phyloP scores from a whole-genome alignment of 1,139 yeast species.

The Hanseniaspora uvarum region DNA sequence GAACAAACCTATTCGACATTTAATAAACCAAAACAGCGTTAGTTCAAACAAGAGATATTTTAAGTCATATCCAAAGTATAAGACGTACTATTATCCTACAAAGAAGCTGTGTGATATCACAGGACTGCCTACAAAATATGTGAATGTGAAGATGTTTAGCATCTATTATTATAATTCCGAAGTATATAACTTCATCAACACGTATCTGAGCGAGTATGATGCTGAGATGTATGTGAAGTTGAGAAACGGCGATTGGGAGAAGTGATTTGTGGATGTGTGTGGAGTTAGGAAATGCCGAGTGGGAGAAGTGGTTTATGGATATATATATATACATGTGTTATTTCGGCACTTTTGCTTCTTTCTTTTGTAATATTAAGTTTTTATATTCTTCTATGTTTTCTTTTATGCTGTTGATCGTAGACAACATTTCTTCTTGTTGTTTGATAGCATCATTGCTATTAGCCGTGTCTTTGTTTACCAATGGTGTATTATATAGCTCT shows the following conservation, averaged over 20 bases:
- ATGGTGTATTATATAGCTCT: background rate
- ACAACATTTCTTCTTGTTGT: background rate
- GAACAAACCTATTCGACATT: conserved; percentile 11
- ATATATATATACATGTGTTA: conserved; percentile 2
- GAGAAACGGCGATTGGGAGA: conserved; percentile 12
- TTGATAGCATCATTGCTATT: background rate
- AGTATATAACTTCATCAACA: conserved; percentile 7
- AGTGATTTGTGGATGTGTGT: background rate
- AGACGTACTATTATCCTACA: conserved; percentile 8
- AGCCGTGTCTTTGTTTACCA: background rate
- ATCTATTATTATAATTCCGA: conserved; percentile 9
- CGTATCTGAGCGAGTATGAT: conserved; percentile 7
- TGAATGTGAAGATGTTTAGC: conserved; percentile 4
- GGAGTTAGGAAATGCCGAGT: conserved; percentile 7
- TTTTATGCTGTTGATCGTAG: background rate
- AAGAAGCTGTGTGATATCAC: conserved; percentile 11
- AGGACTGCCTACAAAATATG: conserved; percentile 3
- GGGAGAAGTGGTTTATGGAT: conserved; percentile 1
- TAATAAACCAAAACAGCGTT: background rate
- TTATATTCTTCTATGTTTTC: background rate
- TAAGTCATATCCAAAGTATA: conserved; percentile 4
- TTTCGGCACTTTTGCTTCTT: background rate
- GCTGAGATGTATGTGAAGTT: conserved; percentile 12
- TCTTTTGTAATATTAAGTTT: background rate
- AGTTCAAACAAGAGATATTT: background rate